phyloP scores from a whole-genome alignment of 306 rosid genomes.

The Sicyos edulis region DNA sequence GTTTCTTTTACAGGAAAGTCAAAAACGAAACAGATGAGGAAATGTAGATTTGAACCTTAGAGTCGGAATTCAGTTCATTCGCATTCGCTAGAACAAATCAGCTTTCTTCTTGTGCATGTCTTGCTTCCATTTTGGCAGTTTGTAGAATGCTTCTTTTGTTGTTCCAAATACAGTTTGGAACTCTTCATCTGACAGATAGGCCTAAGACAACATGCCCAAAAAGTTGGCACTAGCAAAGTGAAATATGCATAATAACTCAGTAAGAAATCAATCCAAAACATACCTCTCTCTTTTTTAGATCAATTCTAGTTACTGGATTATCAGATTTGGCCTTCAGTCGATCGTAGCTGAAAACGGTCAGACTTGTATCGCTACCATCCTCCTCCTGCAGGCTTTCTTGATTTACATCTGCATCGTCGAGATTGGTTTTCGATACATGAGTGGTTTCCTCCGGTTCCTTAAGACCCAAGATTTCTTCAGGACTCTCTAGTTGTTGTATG shows the following conservation, averaged over 20 bases:
- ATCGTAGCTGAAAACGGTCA: conserved; percentile 56
- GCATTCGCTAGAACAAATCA: conserved; percentile 57
- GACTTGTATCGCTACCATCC: conserved; percentile 36
- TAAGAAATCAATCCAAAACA: conserved; percentile 26
- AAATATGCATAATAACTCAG: neutral
- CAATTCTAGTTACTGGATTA: conserved; percentile 74
- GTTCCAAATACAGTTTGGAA: conserved; percentile 61
- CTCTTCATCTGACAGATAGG: conserved; percentile 82
- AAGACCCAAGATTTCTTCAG: conserved; percentile 50
- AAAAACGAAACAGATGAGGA: conserved; percentile 35
- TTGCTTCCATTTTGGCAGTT: conserved; percentile 95
- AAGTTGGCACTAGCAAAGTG: neutral
- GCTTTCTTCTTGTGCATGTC: conserved; percentile 88
- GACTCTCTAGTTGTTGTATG: conserved; percentile 46
- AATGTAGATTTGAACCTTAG: conserved; percentile 34
- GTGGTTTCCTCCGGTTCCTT: conserved; percentile 53
- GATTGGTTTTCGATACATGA: conserved; percentile 40
- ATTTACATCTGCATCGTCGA: conserved; percentile 44
- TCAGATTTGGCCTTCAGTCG: conserved; percentile 79
- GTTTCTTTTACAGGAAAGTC: conserved; percentile 35
- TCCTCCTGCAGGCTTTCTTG: conserved; percentile 44
- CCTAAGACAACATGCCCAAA: conserved; percentile 36
- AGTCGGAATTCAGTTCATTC: conserved; percentile 20
- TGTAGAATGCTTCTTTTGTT: conserved; percentile 73
- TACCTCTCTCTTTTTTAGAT: conserved; percentile 88